These are phyloP conservation scores for Boletus subcaerulescens DNA, from an alignment of 768 basidiomycete genomes.

Conservation along the genomic window DNA sequence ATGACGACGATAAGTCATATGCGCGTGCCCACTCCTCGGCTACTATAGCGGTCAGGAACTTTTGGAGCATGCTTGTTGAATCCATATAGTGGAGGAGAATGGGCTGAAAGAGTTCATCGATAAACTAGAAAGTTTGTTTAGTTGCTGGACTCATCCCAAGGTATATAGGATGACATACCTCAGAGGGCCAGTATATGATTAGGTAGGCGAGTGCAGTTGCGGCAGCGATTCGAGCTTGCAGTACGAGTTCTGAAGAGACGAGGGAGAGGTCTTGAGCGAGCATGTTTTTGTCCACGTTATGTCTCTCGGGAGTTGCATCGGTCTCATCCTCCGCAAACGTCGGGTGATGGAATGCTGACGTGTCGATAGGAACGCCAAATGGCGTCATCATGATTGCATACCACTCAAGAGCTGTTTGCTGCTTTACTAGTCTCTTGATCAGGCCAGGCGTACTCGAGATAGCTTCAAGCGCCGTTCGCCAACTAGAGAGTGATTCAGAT, in stretches of 20 bases:
- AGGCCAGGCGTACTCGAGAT: slow-evolving; percentile 44
- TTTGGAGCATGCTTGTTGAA: slow-evolving; percentile 90
- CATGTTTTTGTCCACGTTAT: slow-evolving; percentile 97
- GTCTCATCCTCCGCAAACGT: slow-evolving; percentile 46
- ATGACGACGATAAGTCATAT: slow-evolving; percentile 37
- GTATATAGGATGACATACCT: slow-evolving; percentile 36
- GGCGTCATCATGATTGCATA: slow-evolving; percentile 88
- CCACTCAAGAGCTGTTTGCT: slow-evolving; percentile 74
- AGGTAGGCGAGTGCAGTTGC: slow-evolving; percentile 75
- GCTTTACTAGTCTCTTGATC: slow-evolving; percentile 53
- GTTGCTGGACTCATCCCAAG: neutral
- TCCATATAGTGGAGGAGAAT: slow-evolving; percentile 77
- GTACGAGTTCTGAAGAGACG: slow-evolving; percentile 67
- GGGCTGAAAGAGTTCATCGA: slow-evolving; percentile 69
- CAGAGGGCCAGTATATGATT: slow-evolving; percentile 62
- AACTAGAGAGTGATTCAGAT: slow-evolving; percentile 64
- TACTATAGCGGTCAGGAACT: slow-evolving; percentile 79
- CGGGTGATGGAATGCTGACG: slow-evolving; percentile 65
- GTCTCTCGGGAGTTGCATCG: slow-evolving; percentile 53
- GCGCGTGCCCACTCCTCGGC: slow-evolving; percentile 88
- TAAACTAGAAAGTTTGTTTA: slow-evolving; percentile 27
- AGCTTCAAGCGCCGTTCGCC: slow-evolving; percentile 67
- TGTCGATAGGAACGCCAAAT: slow-evolving; percentile 73
- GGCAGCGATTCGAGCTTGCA: slow-evolving; percentile 76
- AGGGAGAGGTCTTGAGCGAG: slow-evolving; percentile 85